phyloP scores from a whole-genome alignment of 2,329 filamentous ascomycete genomes.

The Sordariomycetes sp. region DNA sequence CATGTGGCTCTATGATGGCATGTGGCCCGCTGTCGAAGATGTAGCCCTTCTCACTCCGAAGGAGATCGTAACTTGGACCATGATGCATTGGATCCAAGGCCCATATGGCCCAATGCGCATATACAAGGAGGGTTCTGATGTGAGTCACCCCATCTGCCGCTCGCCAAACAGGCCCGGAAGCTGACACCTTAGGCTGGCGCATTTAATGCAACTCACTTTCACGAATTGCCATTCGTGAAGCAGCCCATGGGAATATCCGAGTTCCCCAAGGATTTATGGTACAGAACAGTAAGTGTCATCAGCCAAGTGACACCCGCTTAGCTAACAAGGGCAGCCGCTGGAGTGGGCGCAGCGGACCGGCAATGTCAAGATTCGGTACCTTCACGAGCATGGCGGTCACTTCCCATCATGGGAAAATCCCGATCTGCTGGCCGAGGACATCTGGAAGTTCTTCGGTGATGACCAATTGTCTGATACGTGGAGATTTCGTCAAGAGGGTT shows the following conservation, averaged over 20 bases:
- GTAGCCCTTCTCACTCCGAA: conserved; percentile 1
- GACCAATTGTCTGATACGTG: background rate
- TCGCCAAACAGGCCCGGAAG: background rate
- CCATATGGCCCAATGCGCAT: conserved; percentile 4
- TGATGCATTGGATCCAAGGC: conserved; percentile 6
- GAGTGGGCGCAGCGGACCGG: conserved; percentile 1
- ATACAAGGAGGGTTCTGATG: conserved; percentile 4
- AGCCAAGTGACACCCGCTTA: no score
- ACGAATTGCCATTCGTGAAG: background rate
- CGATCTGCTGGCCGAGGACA: conserved; percentile 6
- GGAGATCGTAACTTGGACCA: conserved; percentile 5
- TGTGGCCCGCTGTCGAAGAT: conserved; percentile 3
- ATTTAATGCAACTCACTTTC: background rate
- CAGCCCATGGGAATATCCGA: background rate
- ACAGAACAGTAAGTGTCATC: conserved; percentile 1
- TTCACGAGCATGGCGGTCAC: conserved; percentile 1
- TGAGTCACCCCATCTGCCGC: background rate
- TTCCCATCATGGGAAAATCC: conserved; percentile 1
- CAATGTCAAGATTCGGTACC: background rate
- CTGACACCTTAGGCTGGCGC: background rate
- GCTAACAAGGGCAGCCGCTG: conserved; percentile 3
- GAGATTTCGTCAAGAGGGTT: background rate
- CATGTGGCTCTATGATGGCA: conserved; percentile 3
- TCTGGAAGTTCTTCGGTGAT: conserved; percentile 7
- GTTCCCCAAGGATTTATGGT: conserved; percentile 1